A percentile compares a stretch with the other conserved stretches of the same genome.
Conservation (phyloP, 768 basidiomycete species). For the Lactarius hengduanensis region DNA sequence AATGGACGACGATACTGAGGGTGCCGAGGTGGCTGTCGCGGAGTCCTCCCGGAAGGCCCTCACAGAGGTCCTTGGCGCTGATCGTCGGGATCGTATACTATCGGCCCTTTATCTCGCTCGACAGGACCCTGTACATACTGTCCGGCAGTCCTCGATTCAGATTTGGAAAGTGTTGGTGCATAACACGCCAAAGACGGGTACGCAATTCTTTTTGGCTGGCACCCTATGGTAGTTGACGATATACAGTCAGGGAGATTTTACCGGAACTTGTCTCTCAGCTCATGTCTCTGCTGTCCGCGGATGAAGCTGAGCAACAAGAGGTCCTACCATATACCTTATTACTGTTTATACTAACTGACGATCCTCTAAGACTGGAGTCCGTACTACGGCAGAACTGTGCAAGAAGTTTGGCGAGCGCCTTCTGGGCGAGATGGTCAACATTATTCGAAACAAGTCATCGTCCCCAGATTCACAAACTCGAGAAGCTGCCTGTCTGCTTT, state of each 20-base stretch:
- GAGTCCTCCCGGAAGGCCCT: conserved; percentile 86
- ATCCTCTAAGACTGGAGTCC: conserved; percentile 67
- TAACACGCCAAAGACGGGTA: conserved; percentile 90
- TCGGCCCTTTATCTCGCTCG: conserved; percentile 90
- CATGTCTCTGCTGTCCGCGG: conserved; percentile 71
- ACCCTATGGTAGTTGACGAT: conserved; percentile 12
- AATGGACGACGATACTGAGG: conserved; percentile 76
- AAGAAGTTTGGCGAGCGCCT: conserved; percentile 95
- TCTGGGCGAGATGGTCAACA: conserved; percentile 76
- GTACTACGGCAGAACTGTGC: conserved; percentile 85
- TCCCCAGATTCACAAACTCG: conserved; percentile 63
- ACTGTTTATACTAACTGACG: conserved; percentile 7
- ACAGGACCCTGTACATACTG: conserved; percentile 86
- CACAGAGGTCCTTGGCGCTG: conserved; percentile 81
- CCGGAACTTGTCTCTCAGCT: conserved; percentile 80
- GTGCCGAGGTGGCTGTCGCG: conserved; percentile 59
- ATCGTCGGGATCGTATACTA: conserved; percentile 87
- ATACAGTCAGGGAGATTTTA: conserved; percentile 81
- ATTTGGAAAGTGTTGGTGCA: conserved; percentile 99
- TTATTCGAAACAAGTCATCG: conserved; percentile 63
- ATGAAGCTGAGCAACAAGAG: conserved; percentile 88
- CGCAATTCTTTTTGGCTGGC: conserved; percentile 17
- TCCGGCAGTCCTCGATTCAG: conserved; percentile 87
- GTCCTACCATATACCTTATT: conserved; percentile 38
- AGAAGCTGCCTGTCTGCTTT: conserved; percentile 84